phyloP scores from a whole-genome alignment of 2,329 filamentous ascomycete species.

The Exophiala aquamarina region DNA sequence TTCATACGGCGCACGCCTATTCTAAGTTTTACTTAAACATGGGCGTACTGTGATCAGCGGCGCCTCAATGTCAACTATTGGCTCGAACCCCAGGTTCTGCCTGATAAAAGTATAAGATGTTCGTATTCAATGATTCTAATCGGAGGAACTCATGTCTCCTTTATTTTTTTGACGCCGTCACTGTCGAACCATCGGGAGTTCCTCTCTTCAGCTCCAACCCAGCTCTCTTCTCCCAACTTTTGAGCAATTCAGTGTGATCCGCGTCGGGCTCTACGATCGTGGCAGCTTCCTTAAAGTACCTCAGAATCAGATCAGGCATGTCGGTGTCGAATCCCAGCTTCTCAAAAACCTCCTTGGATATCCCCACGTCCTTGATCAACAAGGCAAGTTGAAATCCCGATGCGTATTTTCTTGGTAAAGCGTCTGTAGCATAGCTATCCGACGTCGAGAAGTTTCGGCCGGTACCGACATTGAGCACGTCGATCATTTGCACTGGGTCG shows the following conservation, averaged over 20 bases:
- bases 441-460: constrained; percentile 35
- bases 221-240: constrained; percentile 11
- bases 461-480: constrained; percentile 41
- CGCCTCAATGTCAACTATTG: too few species aligned
- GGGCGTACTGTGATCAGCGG: too few species aligned
- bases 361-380: constrained; percentile 19
- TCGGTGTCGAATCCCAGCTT: neutral
- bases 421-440: constrained; percentile 27
- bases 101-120: too few species aligned
- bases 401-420: constrained; percentile 10
- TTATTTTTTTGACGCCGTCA: constrained; percentile 21
- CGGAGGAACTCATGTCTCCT: too few species aligned
- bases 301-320: neutral
- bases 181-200: constrained; percentile 2
- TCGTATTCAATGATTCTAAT: too few species aligned
- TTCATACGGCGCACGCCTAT: neutral
- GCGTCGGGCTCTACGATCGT: neutral
- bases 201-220: constrained; percentile 2
- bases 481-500: constrained; percentile 33
- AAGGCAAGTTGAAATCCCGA: constrained; percentile 15
- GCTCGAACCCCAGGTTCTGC: too few species aligned
- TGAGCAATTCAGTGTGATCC: constrained; percentile 9
- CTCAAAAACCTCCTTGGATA: constrained; percentile 20
- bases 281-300: neutral
- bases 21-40: neutral